Percentiles rank a stretch among this genome's conserved stretches.
Conservation (phyloP, 1,284 basidiomycete species). For the Heterobasidion occidentale region DNA sequence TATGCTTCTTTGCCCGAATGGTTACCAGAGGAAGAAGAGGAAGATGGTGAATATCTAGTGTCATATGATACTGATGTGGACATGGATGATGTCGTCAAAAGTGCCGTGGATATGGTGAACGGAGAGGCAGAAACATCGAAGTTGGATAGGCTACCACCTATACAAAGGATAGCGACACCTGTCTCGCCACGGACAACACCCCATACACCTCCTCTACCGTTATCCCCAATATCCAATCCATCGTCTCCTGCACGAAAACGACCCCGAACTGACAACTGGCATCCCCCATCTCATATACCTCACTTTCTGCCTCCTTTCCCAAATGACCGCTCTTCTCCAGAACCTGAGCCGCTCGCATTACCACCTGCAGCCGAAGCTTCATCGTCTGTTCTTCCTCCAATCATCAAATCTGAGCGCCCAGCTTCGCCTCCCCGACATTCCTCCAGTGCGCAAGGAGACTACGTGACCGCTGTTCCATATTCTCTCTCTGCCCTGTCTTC, state of each 20-base stretch:
- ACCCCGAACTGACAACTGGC: conserved; percentile 44
- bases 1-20: conserved; percentile 37
- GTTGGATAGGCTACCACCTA: not conserved
- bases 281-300: conserved; percentile 55
- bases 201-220: conserved; percentile 36
- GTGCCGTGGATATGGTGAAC: not conserved
- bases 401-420: conserved; percentile 22
- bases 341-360: conserved; percentile 17
- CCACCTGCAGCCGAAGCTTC: conserved; percentile 26
- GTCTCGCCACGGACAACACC: conserved; percentile 26
- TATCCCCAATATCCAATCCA: conserved; percentile 52
- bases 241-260: conserved; percentile 48
- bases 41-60: conserved; percentile 23
- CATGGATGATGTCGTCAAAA: conserved; percentile 9
- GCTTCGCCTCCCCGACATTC: conserved; percentile 29
- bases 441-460: conserved; percentile 47
- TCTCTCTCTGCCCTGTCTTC: conserved; percentile 55
- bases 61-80: conserved; percentile 15
- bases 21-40: conserved; percentile 15
- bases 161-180: conserved; percentile 7
- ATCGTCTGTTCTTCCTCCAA: conserved; percentile 11
- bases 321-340: conserved; percentile 25
- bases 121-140: not conserved
- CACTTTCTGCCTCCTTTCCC: conserved; percentile 64
- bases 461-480: conserved; percentile 61